A percentile compares a stretch with the other conserved stretches of the same genome.
Conservation (phyloP, 2,329 filamentous ascomycete genomes). For the Penicillium vulpinum region DNA sequence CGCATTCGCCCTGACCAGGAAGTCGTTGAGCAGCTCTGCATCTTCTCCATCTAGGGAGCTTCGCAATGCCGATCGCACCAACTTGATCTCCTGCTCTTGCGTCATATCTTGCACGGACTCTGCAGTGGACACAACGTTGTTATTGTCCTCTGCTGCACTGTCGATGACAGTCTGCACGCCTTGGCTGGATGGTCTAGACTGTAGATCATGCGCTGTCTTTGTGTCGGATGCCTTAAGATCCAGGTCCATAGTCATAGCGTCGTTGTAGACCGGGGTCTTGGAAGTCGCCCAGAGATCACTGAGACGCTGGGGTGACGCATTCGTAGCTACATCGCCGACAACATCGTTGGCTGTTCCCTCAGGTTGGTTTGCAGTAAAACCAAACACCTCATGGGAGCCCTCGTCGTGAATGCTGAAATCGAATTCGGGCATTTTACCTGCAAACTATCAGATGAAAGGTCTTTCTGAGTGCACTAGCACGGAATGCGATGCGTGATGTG, state of each 20-base stretch:
- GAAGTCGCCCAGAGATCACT: constrained; percentile 1
- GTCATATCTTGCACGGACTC: constrained; percentile 29
- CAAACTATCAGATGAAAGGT: constrained; percentile 6
- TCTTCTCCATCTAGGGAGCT: constrained; percentile 43
- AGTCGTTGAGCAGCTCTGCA: constrained; percentile 41
- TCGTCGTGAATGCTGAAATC: constrained; percentile 22
- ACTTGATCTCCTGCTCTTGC: constrained; percentile 32
- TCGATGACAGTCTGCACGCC: constrained; percentile 1
- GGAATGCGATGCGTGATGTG: background rate
- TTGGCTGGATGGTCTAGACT: constrained; percentile 7
- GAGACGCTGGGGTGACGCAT: constrained; percentile 10
- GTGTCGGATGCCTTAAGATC: constrained; percentile 6
- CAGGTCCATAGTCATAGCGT: background rate
- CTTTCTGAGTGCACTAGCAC: background rate
- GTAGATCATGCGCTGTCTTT: constrained; percentile 13
- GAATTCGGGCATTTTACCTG: constrained; percentile 25
- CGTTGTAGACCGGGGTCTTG: constrained; percentile 13
- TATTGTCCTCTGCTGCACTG: background rate
- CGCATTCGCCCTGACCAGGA: constrained; percentile 43
- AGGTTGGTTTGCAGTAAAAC: background rate
- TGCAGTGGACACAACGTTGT: constrained; percentile 7
- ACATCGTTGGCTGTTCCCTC: background rate
- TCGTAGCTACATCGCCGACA: constrained; percentile 11
- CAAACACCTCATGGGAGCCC: background rate
- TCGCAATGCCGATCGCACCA: constrained; percentile 40